These are phyloP conservation scores for Acer negundo DNA, from an alignment of 345 rosid genomes.

Conservation along the genomic window DNA sequence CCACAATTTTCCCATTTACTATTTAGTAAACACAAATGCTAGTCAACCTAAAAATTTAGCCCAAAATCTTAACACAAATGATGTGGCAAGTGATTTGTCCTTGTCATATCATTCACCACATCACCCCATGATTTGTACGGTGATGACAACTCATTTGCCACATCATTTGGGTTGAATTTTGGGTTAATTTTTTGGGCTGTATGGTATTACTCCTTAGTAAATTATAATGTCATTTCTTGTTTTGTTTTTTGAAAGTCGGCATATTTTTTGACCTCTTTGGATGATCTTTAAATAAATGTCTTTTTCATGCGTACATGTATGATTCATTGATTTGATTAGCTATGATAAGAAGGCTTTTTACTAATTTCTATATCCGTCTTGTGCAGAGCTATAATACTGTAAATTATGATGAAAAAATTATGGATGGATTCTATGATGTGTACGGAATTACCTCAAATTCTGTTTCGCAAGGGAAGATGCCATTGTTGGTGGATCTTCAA, in stretches of 20 bases:
- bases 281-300: slow-evolving; percentile 19
- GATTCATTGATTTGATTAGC: background rate
- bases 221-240: slow-evolving; percentile 4
- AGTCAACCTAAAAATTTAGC: no score
- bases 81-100: no score
- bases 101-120: no score
- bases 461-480: slow-evolving; percentile 70
- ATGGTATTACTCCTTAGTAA: background rate
- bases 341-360: background rate
- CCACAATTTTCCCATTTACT: no score
- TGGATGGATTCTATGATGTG: slow-evolving; percentile 91
- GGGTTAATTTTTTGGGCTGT: no score
- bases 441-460: slow-evolving; percentile 67
- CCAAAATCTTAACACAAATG: no score
- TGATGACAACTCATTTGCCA: no score
- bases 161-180: no score
- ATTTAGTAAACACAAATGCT: background rate
- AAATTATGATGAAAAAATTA: slow-evolving; percentile 77
- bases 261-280: slow-evolving; percentile 15
- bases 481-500: slow-evolving; percentile 81
- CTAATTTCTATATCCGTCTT: slow-evolving; percentile 8
- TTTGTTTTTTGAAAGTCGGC: background rate
- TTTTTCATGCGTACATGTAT: slow-evolving; percentile 14
- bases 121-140: no score
- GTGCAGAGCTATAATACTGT: slow-evolving; percentile 85